Conservation (phyloP, 768 basidiomycete genomes). For the Dioszegia hungarica region DNA sequence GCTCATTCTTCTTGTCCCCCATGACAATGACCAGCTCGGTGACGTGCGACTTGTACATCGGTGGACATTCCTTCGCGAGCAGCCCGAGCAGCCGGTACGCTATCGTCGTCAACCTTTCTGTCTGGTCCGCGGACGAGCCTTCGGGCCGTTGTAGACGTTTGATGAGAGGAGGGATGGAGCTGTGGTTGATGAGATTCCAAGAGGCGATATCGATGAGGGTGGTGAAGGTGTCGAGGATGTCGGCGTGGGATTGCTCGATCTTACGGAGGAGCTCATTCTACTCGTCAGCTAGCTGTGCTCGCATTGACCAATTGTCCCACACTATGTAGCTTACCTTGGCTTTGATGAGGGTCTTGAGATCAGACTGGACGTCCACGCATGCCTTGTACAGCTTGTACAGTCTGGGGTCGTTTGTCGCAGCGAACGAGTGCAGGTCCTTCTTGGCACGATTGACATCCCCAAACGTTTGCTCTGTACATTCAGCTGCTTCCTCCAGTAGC, state of each 20-base stretch:
- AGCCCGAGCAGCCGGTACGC: conserved; percentile 46
- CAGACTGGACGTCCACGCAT: conserved; percentile 76
- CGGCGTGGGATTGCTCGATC: conserved; percentile 64
- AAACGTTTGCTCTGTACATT: conserved; percentile 46
- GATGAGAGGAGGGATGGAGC: conserved; percentile 75
- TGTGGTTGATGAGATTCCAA: conserved; percentile 73
- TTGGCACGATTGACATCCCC: conserved; percentile 67
- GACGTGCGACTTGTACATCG: conserved; percentile 67
- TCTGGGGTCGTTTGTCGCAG: conserved; percentile 76
- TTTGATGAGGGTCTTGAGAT: conserved; percentile 74
- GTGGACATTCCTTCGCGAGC: conserved; percentile 70
- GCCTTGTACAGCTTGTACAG: conserved; percentile 78
- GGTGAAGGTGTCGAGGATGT: conserved; percentile 64
- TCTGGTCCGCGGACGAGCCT: conserved; percentile 9
- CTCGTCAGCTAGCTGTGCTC: neutral
- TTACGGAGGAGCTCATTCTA: conserved; percentile 71
- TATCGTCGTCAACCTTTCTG: conserved; percentile 9
- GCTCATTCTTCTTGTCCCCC: conserved; percentile 55
- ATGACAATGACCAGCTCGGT: conserved; percentile 71
- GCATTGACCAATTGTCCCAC: neutral
- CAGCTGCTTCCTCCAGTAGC: neutral
- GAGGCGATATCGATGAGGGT: conserved; percentile 65
- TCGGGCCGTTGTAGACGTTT: conserved; percentile 53
- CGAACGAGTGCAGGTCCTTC: conserved; percentile 77
- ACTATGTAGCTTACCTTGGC: conserved; percentile 57